phyloP scores from a whole-genome alignment of 495 filamentous ascomycete species.

The Xylaria castorea region DNA sequence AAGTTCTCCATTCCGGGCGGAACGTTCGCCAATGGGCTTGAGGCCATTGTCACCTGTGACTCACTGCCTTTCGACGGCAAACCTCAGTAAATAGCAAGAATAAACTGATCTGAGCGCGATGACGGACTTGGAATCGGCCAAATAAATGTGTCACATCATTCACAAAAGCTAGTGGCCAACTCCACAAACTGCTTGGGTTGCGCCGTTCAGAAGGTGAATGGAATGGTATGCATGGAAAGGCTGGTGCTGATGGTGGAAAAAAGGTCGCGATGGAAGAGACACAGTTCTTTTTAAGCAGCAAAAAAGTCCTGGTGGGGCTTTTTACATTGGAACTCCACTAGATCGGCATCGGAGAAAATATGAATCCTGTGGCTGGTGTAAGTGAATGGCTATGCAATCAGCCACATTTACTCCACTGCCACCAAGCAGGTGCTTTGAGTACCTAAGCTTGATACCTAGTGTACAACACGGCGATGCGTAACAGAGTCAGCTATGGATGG shows the following conservation, averaged over 20 bases:
- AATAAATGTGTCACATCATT: constrained; percentile 19
- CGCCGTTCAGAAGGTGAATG: not conserved
- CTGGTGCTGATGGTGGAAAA: constrained; percentile 7
- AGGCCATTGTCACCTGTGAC: constrained; percentile 31
- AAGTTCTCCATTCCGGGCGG: constrained; percentile 64
- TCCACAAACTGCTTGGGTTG: not conserved
- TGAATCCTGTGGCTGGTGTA: constrained; percentile 28
- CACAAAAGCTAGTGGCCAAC: not conserved
- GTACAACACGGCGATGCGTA: no score
- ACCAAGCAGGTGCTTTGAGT: no score
- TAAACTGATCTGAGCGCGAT: not conserved
- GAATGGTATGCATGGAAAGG: not conserved
- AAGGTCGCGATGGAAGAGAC: constrained; percentile 7
- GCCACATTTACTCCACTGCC: constrained; percentile 9
- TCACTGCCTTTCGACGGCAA: not conserved
- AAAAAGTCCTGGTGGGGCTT: constrained; percentile 33
- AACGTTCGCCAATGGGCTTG: constrained; percentile 25
- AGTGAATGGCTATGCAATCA: not conserved
- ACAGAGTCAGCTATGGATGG: constrained; percentile 41
- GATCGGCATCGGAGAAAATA: constrained; percentile 25
- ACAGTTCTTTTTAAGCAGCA: constrained; percentile 24
- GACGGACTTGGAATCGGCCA: not conserved
- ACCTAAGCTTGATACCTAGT: no score
- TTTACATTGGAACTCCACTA: constrained; percentile 8
- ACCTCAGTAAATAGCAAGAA: not conserved